Percentiles rank a stretch among this genome's conserved stretches.
These are phyloP conservation scores for Yamadazyma insecticola DNA, from an alignment of 805 yeast species.

Conservation along the genomic window DNA sequence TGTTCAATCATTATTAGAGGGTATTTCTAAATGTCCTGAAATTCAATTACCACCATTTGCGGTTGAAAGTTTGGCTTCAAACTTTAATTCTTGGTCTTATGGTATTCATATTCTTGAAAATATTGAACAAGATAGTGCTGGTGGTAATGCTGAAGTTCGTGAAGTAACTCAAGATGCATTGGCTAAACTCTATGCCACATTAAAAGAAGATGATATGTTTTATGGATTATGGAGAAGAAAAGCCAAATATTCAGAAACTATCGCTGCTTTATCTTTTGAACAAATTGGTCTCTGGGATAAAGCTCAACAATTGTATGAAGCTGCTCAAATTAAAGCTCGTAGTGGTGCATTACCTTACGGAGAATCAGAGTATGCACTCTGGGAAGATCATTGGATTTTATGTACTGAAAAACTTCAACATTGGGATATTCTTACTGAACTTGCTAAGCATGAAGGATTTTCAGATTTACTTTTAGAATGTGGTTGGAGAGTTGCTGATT, in stretches of 20 bases:
- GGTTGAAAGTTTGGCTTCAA: constrained; percentile 79
- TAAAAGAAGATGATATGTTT: constrained; percentile 95
- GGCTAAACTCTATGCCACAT: constrained; percentile 78
- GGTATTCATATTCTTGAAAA: constrained; percentile 81
- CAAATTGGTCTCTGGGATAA: constrained; percentile 94
- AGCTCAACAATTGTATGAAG: constrained; percentile 89
- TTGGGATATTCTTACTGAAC: constrained; percentile 95
- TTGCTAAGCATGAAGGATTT: constrained; percentile 97
- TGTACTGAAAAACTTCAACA: constrained; percentile 97
- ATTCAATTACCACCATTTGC: constrained; percentile 91
- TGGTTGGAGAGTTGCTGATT: constrained; percentile 99
- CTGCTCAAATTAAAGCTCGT: constrained; percentile 94
- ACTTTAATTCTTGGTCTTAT: constrained; percentile 88
- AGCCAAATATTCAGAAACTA: constrained; percentile 91
- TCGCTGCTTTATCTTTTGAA: constrained; percentile 87
- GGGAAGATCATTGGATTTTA: constrained; percentile 99
- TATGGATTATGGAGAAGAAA: constrained; percentile 97
- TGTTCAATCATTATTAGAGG: constrained; percentile 76
- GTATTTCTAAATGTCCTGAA: constrained; percentile 67
- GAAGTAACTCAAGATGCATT: constrained; percentile 89
- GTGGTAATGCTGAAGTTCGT: constrained; percentile 68
- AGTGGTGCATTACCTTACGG: constrained; percentile 94
- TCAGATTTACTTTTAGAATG: constrained; percentile 94
- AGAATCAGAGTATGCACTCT: constrained; percentile 87
- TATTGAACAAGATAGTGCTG: constrained; percentile 49